A percentile compares a stretch with the other conserved stretches of the same genome.
Conservation (phyloP, 306 rosid species). For the Gastrolobium villosum region DNA sequence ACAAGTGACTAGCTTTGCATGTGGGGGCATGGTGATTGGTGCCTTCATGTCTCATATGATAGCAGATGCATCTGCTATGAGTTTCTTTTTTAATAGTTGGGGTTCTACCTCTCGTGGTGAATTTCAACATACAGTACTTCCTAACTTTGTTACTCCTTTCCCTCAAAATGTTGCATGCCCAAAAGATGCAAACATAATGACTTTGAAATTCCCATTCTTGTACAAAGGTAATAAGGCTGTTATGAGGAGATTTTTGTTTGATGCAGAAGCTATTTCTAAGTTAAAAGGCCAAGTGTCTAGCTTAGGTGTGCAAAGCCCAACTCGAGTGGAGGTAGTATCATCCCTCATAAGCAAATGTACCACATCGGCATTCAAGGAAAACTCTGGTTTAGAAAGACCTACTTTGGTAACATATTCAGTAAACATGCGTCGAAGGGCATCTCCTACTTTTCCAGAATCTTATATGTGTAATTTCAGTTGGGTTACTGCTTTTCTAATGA, state of each 20-base stretch:
- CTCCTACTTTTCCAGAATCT: conserved; percentile 3
- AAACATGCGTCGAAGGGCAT: conserved; percentile 10
- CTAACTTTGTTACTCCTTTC: background rate
- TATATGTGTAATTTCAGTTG: conserved; percentile 29
- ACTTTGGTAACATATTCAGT: background rate
- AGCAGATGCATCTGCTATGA: background rate
- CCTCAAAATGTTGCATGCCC: background rate
- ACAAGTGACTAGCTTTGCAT: conserved; percentile 26
- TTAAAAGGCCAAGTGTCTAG: background rate
- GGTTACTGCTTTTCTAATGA: background rate
- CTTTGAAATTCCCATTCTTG: conserved; percentile 3
- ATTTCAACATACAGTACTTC: background rate
- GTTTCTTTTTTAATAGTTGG: conserved; percentile 18
- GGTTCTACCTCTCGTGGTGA: background rate
- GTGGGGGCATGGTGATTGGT: conserved; percentile 37
- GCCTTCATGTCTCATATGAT: background rate
- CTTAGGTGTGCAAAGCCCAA: background rate
- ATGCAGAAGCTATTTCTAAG: background rate
- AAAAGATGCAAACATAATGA: background rate
- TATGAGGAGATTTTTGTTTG: background rate
- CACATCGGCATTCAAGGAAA: background rate
- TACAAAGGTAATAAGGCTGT: background rate
- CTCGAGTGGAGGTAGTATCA: conserved; percentile 20
- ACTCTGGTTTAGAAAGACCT: conserved; percentile 8
- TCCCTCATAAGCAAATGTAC: conserved; percentile 17